A percentile compares a stretch with the other conserved stretches of the same genome.
Evolutionary conservation across 305 asterid species (phyloP).

Genomic region (Fraxinus nigra): DNA sequence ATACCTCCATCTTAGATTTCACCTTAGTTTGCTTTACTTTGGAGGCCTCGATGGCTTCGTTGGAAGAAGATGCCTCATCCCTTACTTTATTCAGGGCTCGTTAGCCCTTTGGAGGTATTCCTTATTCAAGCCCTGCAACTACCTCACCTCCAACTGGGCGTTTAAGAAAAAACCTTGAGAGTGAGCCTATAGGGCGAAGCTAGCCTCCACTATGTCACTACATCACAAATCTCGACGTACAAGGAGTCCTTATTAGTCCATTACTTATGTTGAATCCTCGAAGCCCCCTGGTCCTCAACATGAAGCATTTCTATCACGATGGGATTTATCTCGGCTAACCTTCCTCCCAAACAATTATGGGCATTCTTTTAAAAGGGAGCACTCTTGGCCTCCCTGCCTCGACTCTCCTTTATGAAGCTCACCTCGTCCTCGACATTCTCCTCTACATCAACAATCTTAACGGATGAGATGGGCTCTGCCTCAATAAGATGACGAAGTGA

Average conservation of each 20-base stretch:
- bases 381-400: neutral
- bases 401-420: neutral
- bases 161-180: neutral
- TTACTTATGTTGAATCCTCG: neutral
- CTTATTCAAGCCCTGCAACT: neutral
- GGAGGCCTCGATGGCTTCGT: neutral
- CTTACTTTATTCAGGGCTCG: neutral
- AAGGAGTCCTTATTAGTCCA: neutral
- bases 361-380: neutral
- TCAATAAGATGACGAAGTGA: neutral
- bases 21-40: neutral
- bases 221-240: neutral
- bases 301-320: neutral
- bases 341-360: neutral
- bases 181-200: neutral
- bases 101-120: neutral
- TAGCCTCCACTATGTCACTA: neutral
- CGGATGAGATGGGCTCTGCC: no score
- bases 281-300: neutral
- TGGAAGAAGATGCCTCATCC: neutral
- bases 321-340: neutral
- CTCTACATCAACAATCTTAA: neutral
- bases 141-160: neutral
- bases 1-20: neutral
- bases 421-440: neutral